Evolutionary conservation across 768 basidiomycete genomes (phyloP).

Genomic region (Suillus brevipes): DNA sequence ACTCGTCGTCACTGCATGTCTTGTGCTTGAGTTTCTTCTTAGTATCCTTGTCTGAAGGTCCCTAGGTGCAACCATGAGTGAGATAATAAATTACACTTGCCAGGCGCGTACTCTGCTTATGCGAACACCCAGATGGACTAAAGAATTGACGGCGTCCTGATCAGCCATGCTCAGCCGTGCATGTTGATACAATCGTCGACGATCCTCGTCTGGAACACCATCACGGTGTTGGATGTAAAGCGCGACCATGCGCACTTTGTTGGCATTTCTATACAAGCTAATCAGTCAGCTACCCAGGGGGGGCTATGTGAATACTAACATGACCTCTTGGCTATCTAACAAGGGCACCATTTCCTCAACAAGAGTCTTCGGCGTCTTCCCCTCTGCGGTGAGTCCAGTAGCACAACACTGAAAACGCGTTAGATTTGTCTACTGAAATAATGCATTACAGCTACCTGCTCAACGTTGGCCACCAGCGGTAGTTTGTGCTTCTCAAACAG

Average conservation of each 20-base stretch:
- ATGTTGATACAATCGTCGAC: constrained; percentile 91
- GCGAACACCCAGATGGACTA: constrained; percentile 78
- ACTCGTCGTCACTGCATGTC: constrained; percentile 79
- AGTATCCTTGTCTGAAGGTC: constrained; percentile 71
- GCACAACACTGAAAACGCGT: constrained; percentile 74
- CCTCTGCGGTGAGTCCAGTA: constrained; percentile 87
- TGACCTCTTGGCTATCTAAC: constrained; percentile 81
- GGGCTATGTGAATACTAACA: constrained; percentile 48
- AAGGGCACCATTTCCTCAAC: constrained; percentile 99
- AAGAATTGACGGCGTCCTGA: constrained; percentile 90
- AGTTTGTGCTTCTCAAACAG: constrained; percentile 89
- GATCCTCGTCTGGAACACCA: constrained; percentile 98
- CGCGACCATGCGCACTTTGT: constrained; percentile 96
- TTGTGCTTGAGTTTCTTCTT: constrained; percentile 85
- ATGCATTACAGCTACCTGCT: constrained; percentile 59
- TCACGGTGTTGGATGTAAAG: constrained; percentile 94
- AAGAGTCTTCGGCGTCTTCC: constrained; percentile 89
- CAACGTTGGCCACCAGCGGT: constrained; percentile 79
- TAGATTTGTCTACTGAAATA: background rate
- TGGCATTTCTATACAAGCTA: constrained; percentile 57
- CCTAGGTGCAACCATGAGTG: constrained; percentile 40
- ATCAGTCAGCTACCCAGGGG: constrained; percentile 1
- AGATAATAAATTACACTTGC: background rate
- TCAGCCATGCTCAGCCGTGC: constrained; percentile 84
- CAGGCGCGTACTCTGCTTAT: constrained; percentile 68